Conservation (phyloP, 2,329 filamentous ascomycete genomes). For the Thelonectria olida region DNA sequence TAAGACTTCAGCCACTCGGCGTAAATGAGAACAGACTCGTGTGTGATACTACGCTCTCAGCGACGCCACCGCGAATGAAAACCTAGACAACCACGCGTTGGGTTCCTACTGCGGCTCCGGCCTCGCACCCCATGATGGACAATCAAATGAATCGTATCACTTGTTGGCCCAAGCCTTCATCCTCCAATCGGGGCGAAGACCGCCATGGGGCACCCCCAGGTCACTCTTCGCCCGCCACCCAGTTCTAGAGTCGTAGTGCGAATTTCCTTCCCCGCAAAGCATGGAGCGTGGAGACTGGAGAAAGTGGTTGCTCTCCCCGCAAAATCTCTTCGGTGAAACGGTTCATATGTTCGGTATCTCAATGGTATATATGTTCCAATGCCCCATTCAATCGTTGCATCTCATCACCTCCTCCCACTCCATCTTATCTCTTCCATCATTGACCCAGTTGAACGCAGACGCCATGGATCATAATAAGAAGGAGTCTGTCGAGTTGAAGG, state of each 20-base stretch:
- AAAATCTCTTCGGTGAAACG: not conserved
- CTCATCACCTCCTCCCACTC: not conserved
- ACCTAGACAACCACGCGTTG: no score
- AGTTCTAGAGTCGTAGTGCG: not conserved
- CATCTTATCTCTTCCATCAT: not conserved
- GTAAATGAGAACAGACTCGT: no score
- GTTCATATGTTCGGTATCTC: not conserved
- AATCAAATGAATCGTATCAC: not conserved
- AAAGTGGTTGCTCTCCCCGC: not conserved
- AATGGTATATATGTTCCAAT: not conserved
- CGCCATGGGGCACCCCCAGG: not conserved
- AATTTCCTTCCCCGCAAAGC: constrained; percentile 5
- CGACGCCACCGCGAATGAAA: no score
- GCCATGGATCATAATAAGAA: constrained; percentile 7
- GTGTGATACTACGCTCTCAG: no score
- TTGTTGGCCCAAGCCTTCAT: not conserved
- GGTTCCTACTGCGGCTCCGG: not conserved
- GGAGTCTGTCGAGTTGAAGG: constrained; percentile 10
- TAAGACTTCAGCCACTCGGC: no score
- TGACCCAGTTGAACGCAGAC: not conserved
- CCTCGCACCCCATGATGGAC: not conserved
- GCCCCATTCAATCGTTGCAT: no score
- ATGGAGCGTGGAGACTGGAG: not conserved
- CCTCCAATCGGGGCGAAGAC: constrained; percentile 9
- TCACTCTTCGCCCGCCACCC: not conserved